Percentiles rank a stretch among this genome's conserved stretches.
These are phyloP conservation scores for Ascobolus immersus DNA, from an alignment of 495 filamentous ascomycete species.

Conservation along the genomic window DNA sequence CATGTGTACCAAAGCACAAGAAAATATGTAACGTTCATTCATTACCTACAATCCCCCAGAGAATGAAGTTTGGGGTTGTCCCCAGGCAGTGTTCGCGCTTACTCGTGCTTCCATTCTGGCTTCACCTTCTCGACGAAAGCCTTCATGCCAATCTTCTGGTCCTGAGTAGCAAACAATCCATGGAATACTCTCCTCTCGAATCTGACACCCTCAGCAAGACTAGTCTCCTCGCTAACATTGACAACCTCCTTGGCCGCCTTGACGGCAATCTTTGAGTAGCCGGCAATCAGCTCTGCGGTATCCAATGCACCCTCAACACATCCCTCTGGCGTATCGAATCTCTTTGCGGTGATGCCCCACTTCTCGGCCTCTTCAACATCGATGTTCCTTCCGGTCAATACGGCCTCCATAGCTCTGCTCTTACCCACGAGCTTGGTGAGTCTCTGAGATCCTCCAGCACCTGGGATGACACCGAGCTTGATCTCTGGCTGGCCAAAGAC, in stretches of 20 bases:
- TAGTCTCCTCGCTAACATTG: conserved; percentile 80
- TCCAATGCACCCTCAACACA: conserved; percentile 50
- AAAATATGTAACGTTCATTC: too few relatives aligned
- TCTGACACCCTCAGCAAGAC: conserved; percentile 71
- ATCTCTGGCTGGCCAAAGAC: conserved; percentile 94
- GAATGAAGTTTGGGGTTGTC: too few relatives aligned
- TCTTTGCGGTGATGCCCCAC: conserved; percentile 72
- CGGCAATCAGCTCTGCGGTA: conserved; percentile 72
- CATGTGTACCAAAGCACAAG: too few relatives aligned
- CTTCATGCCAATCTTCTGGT: conserved; percentile 94
- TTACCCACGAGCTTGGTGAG: conserved; percentile 73
- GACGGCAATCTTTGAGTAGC: conserved; percentile 51
- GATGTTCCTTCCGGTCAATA: conserved; percentile 67
- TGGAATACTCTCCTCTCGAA: conserved; percentile 87
- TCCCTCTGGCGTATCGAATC: conserved; percentile 58
- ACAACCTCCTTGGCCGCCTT: conserved; percentile 93
- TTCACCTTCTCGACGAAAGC: conserved; percentile 91
- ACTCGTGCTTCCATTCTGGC: conserved; percentile 71
- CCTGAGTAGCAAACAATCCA: conserved; percentile 66
- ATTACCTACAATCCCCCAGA: too few relatives aligned
- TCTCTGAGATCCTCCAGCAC: conserved; percentile 77
- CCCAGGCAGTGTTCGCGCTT: too few relatives aligned
- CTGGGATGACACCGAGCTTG: conserved; percentile 75
- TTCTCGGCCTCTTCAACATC: conserved; percentile 53
- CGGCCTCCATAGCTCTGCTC: conserved; percentile 73